Percentiles rank a stretch among this genome's conserved stretches.
These are phyloP conservation scores for Theileria orientalis DNA, from an alignment of 169 alveolate species.

Conservation along the genomic window DNA sequence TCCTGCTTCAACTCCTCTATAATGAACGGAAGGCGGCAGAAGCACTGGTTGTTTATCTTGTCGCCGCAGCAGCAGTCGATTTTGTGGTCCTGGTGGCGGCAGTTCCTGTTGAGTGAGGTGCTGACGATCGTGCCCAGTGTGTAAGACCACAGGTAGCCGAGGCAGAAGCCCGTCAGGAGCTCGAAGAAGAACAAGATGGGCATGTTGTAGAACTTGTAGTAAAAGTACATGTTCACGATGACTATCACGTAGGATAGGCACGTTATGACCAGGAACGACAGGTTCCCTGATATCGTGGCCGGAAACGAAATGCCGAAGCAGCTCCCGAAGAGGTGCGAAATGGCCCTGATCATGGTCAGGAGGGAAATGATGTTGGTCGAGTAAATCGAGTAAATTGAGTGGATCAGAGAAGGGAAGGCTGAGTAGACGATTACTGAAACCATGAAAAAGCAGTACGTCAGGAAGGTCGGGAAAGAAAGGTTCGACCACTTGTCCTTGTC, in stretches of 20 bases:
- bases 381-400: background rate
- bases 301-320: conserved; percentile 16
- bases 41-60: background rate
- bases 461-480: background rate
- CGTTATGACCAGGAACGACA: too few species aligned
- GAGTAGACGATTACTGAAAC: background rate
- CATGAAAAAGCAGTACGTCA: background rate
- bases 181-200: too few species aligned
- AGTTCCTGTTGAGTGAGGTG: too few species aligned
- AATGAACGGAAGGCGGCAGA: background rate
- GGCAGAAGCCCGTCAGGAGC: background rate
- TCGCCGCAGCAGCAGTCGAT: too few species aligned
- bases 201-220: too few species aligned
- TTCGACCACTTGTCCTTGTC: background rate
- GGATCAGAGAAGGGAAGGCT: background rate
- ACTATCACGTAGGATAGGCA: too few species aligned
- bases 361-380: background rate
- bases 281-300: too few species aligned
- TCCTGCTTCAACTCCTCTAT: too few species aligned
- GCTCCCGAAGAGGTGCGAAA: conserved; percentile 16
- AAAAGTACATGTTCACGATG: too few species aligned
- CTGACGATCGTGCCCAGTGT: conserved; percentile 22
- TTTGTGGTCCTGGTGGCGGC: too few species aligned
- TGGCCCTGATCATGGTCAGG: background rate
- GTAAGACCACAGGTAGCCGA: conserved; percentile 17